phyloP scores from a whole-genome alignment of 352 stramenopile genomes.

The Thalassiosira mediterranea region DNA sequence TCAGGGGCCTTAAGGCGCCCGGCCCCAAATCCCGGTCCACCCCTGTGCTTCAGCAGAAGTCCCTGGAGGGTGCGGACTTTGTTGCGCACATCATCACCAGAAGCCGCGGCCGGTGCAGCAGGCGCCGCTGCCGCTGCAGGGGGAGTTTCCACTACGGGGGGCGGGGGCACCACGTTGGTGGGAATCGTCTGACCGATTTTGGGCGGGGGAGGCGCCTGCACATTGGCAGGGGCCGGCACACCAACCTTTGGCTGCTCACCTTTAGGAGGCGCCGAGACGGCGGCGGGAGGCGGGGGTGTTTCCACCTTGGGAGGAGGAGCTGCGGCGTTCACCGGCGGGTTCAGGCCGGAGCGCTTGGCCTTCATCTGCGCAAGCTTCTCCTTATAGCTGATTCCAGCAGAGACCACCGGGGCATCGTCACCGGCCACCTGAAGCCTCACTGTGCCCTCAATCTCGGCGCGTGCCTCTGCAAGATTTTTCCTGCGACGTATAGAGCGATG shows the following conservation, averaged over 20 bases:
- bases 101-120: background rate
- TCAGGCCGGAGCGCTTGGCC: conserved; percentile 10
- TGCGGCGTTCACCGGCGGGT: background rate
- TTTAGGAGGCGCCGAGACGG: conserved; percentile 9
- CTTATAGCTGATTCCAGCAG: conserved; percentile 55
- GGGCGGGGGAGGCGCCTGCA: background rate
- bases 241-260: conserved; percentile 4
- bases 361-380: conserved; percentile 52
- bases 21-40: conserved; percentile 79
- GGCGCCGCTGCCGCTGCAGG: conserved; percentile 2
- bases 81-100: conserved; percentile 50
- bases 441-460: conserved; percentile 50
- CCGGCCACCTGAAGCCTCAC: conserved; percentile 44
- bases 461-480: conserved; percentile 50
- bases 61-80: conserved; percentile 76
- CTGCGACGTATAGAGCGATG: conserved; percentile 2
- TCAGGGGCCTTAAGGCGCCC: conserved; percentile 72
- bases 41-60: conserved; percentile 82
- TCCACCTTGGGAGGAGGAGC: background rate
- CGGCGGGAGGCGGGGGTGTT: background rate
- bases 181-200: background rate
- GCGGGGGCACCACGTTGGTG: conserved; percentile 4
- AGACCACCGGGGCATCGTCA: background rate
- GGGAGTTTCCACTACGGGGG: conserved; percentile 2
- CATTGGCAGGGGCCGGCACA: background rate